Evolutionary conservation across 73 alveolate genomes (phyloP).

Genomic region (Uronychia setigera): DNA sequence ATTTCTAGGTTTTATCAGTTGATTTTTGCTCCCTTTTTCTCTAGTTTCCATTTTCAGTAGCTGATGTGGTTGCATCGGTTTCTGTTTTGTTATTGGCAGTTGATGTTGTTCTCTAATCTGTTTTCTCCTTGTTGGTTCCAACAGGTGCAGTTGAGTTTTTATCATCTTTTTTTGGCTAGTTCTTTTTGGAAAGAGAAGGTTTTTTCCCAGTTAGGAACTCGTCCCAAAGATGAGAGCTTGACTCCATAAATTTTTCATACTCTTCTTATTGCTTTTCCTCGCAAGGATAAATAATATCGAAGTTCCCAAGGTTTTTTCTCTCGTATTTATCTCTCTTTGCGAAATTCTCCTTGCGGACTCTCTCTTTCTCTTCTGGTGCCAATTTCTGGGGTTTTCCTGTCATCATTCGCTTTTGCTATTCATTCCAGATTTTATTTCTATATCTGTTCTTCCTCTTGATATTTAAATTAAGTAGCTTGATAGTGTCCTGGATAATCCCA

Average conservation of each 20-base stretch:
- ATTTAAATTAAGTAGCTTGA: constrained; percentile 19
- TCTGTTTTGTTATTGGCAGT: too few species aligned
- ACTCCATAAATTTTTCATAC: constrained; percentile 16
- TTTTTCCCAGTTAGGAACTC: constrained; percentile 13
- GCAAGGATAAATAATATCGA: constrained; percentile 35
- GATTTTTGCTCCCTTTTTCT: too few species aligned
- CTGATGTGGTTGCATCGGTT: too few species aligned
- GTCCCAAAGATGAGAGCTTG: constrained; percentile 27
- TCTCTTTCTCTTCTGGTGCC: constrained; percentile 41
- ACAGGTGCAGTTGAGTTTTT: too few species aligned
- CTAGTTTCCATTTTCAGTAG: too few species aligned
- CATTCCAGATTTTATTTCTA: constrained; percentile 23
- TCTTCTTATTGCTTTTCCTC: constrained; percentile 4
- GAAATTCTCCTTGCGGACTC: constrained; percentile 5
- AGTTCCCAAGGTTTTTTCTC: constrained; percentile 34
- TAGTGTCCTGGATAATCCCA: constrained; percentile 45
- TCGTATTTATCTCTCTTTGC: constrained; percentile 43
- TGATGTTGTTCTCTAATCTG: too few species aligned
- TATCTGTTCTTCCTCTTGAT: constrained; percentile 9
- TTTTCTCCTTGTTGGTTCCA: too few species aligned
- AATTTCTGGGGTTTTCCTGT: constrained; percentile 31
- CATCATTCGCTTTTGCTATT: constrained; percentile 29
- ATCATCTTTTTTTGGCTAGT: too few species aligned
- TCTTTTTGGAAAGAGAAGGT: too few species aligned
- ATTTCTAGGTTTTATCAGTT: too few species aligned